These are phyloP conservation scores for Coprinellus aureogranulatus DNA, from an alignment of 768 basidiomycete genomes.

Conservation along the genomic window DNA sequence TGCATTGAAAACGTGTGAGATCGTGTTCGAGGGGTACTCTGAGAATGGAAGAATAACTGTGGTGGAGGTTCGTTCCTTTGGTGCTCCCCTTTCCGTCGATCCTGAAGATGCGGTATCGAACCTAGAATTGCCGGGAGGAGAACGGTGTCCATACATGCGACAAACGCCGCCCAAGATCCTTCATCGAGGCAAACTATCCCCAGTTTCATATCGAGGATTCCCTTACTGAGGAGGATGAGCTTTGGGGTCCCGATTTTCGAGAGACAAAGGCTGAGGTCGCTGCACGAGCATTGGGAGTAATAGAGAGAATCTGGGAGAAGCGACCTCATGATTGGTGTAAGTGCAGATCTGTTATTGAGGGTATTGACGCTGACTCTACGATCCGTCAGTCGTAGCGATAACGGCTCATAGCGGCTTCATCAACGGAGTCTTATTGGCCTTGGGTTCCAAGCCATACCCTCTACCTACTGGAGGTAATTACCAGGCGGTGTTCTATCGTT, in stretches of 20 bases:
- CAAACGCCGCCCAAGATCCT: conserved; percentile 37
- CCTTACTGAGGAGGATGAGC: conserved; percentile 60
- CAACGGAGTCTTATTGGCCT: conserved; percentile 13
- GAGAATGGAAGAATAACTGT: conserved; percentile 35
- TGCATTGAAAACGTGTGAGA: conserved; percentile 54
- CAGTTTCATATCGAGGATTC: conserved; percentile 52
- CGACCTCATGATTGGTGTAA: conserved; percentile 45
- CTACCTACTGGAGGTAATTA: conserved; percentile 15
- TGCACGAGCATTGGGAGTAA: conserved; percentile 44
- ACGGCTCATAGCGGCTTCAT: conserved; percentile 18
- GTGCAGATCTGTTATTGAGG: conserved; percentile 27
- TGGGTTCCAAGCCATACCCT: conserved; percentile 10
- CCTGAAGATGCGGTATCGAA: not conserved
- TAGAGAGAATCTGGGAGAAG: conserved; percentile 55
- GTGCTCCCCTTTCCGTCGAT: too few relatives aligned
- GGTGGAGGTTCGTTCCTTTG: conserved; percentile 62
- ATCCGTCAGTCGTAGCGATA: conserved; percentile 10
- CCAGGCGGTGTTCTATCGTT: not conserved
- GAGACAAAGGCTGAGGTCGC: conserved; percentile 50
- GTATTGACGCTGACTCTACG: too few relatives aligned
- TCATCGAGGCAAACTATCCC: conserved; percentile 50
- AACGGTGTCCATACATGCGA: conserved; percentile 73
- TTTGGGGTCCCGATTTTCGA: conserved; percentile 55
- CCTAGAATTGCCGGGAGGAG: conserved; percentile 68
- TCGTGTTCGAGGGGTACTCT: conserved; percentile 46